A percentile compares a stretch with the other conserved stretches of the same genome.
These are phyloP conservation scores for Medicago arabica DNA, from an alignment of 306 rosid species.

Conservation along the genomic window DNA sequence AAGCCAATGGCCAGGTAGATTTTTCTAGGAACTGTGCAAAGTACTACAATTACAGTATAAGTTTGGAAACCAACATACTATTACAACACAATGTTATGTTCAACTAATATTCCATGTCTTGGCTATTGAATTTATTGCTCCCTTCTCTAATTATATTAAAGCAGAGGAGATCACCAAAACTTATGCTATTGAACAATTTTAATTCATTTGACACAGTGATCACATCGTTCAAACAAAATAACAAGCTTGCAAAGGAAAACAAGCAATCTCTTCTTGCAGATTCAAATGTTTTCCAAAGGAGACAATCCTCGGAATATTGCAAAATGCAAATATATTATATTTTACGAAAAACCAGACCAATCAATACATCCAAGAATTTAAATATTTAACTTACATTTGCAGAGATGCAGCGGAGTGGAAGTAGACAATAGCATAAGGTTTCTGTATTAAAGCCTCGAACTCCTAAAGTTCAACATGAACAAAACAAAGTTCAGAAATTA, in stretches of 20 bases:
- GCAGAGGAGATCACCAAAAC: slow-evolving; percentile 33
- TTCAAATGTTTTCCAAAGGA: slow-evolving; percentile 15
- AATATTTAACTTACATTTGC: slow-evolving; percentile 70
- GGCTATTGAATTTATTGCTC: background rate
- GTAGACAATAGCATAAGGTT: slow-evolving; percentile 87
- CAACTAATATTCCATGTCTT: slow-evolving; percentile 25
- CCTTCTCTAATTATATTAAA: slow-evolving; percentile 18
- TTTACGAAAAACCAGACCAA: slow-evolving; percentile 27
- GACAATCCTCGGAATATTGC: slow-evolving; percentile 26
- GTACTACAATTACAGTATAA: slow-evolving; percentile 21
- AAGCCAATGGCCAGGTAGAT: slow-evolving; percentile 19
- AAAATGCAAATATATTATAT: slow-evolving; percentile 29
- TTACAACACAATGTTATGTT: slow-evolving; percentile 7
- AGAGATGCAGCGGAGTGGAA: slow-evolving; percentile 98
- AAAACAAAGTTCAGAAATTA: background rate
- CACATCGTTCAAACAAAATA: slow-evolving; percentile 36
- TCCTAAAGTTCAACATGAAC: slow-evolving; percentile 65
- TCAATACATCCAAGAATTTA: slow-evolving; percentile 29
- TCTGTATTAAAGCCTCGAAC: slow-evolving; percentile 94
- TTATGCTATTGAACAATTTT: slow-evolving; percentile 10
- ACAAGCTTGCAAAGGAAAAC: slow-evolving; percentile 28
- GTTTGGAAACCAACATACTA: slow-evolving; percentile 27
- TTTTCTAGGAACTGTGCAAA: slow-evolving; percentile 30
- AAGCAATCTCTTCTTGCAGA: slow-evolving; percentile 20
- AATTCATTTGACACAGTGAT: slow-evolving; percentile 18